Conservation (phyloP, 805 yeast genomes). For the Candida oleophila region DNA sequence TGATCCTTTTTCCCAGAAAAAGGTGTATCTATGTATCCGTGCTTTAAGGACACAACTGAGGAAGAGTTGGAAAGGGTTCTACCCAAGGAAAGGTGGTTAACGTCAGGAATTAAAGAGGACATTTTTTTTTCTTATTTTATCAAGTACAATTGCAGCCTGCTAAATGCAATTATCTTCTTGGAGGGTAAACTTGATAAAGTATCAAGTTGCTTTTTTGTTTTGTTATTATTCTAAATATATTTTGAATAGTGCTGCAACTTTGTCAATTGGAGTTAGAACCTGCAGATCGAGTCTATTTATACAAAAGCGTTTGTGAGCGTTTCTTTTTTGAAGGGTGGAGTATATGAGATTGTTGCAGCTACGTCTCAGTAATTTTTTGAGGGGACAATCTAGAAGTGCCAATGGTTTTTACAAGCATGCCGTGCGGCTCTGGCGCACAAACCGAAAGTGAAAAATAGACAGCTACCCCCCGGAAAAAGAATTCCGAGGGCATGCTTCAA, state of each 20-base stretch:
- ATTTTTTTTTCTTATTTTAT: too few relatives aligned
- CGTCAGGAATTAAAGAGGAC: conserved; percentile 13
- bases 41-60: conserved; percentile 30
- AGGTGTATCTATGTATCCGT: conserved; percentile 72
- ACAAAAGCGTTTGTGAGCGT: background rate
- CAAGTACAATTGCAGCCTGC: background rate
- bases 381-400: background rate
- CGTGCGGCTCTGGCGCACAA: background rate
- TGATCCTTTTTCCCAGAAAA: conserved; percentile 82
- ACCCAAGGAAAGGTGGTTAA: conserved; percentile 23
- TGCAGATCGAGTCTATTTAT: background rate
- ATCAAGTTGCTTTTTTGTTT: background rate
- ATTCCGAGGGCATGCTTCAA: background rate
- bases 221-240: background rate
- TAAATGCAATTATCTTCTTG: background rate
- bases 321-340: background rate
- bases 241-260: background rate
- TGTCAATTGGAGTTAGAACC: background rate
- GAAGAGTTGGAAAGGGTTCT: conserved; percentile 28
- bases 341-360: conserved; percentile 1
- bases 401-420: background rate
- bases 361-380: conserved; percentile 1
- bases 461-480: background rate
- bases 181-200: background rate
- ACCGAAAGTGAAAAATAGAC: background rate